Evolutionary conservation across 805 yeast genomes (phyloP), one percentile per base, ranked within the genome.

Genomic region (Yarrowia porcina): DNA sequence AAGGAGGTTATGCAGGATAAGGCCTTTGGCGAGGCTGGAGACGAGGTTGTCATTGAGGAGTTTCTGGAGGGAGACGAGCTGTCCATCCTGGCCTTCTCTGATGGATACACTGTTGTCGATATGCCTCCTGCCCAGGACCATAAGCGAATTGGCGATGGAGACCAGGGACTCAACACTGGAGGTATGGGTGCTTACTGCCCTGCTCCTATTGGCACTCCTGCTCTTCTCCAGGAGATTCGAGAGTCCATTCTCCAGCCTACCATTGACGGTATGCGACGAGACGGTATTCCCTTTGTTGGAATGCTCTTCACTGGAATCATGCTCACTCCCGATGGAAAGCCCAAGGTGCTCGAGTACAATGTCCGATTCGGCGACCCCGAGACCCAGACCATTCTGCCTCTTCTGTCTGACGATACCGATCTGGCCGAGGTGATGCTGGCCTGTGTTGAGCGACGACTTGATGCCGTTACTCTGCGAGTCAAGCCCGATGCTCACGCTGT

Each of bases 181-280:
- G 99, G 99, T 67, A 94, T 94, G 99, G 99, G 99, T 67, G 96
- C 98, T 8, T 94, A 94, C 72, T 94, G 98, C 8, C 99, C 99
- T 32, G 96, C 98, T 11, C 99, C 99, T 63, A 80, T 90, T 66
- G 98, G 96, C 18, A 90, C 97, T 18, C 85, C 90, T 1, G 80
- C 82, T 23, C 73, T 94, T 36, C 75, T 92, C 70, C 77, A 80
- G 65, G 80, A 85, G 74, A 91, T 94, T 72, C 85, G 91, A 71
- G 77, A 79, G 52, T 79, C 82, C n/a, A 82, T 96, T 69, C 82
- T 96, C 70, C 85, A 87, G 76, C 98, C 98, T 63, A 89, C 97
- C 36, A 87, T 94, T 71, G 91, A 86, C 69, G 98, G 99, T 64
- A 89, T 94, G 97, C 88, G 99, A 79, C 83, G 81, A 69, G 99